phyloP scores from a whole-genome alignment of 352 stramenopile species.

The Phytophthora hybrid region DNA sequence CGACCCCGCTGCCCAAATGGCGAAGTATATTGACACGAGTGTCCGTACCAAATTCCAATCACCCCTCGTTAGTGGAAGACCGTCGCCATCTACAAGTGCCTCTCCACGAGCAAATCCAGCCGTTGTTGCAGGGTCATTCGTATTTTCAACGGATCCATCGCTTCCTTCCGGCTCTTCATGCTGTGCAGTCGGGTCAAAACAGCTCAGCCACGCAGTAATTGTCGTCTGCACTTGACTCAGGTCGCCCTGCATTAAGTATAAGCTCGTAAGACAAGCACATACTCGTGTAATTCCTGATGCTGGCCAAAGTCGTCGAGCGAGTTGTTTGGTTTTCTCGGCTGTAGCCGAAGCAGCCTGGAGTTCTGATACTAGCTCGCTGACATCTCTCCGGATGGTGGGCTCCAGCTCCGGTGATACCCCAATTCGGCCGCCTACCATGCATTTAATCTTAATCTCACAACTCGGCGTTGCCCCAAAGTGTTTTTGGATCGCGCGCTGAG shows the following conservation, averaged over 20 bases:
- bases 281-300: constrained; percentile 83
- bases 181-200: constrained; percentile 79
- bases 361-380: constrained; percentile 71
- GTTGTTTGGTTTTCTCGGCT: constrained; percentile 67
- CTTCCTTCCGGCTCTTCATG: constrained; percentile 50
- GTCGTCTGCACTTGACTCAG: constrained; percentile 56
- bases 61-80: constrained; percentile 76
- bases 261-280: constrained; percentile 76
- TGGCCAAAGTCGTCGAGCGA: constrained; percentile 76
- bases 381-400: constrained; percentile 64
- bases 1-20: constrained; percentile 61
- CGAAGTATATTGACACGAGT: constrained; percentile 85
- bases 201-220: constrained; percentile 74
- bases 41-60: constrained; percentile 87
- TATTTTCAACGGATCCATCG: constrained; percentile 37
- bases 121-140: constrained; percentile 16
- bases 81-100: constrained; percentile 79
- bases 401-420: constrained; percentile 72
- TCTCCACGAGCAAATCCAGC: constrained; percentile 71
- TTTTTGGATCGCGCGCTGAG: constrained; percentile 73
- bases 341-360: constrained; percentile 67
- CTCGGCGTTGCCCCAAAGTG: constrained; percentile 75
- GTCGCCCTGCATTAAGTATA: constrained; percentile 80
- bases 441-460: constrained; percentile 78
- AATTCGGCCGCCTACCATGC: constrained; percentile 76